Base-by-base conservation (phyloP, 1,284 basidiomycete genomes). In the Boletellus dicymbophilus region DNA sequence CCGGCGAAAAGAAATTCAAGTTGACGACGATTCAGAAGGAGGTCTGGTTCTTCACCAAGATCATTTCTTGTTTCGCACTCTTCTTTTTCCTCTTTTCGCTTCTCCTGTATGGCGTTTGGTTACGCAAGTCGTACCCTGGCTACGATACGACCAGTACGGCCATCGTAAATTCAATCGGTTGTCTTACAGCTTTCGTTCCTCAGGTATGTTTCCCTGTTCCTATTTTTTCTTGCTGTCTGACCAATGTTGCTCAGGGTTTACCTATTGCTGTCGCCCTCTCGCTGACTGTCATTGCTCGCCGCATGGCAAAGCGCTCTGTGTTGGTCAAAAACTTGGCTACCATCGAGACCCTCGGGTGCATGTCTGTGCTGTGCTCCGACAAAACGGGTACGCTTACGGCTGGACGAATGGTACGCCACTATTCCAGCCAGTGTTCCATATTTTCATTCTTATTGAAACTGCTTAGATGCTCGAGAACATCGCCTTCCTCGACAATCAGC, bases 251-350 rank as follows among this genome's bases (percentile, higher is more conserved):
- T 3, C 21, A 62, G 61, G 81, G 81, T 51, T 68, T 83, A 27
- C 73, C 74, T 4, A 63, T 75, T 10, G 71, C 66, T 39, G 75
- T 81, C 21, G 77, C 79, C 5, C 70, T 81, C 16, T 77, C 77
- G 27, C 56, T 81, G 28, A 74, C 76, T 1, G 69, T 77, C 39
- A 71, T 82, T 26, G 79, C 79, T 25, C 72, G 74, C 28, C 71
- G 72, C 16, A 74, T 81, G 60, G 70, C 72, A 16, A 75, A 77
- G 54, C 72, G 77, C 40, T 75, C 80, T 49, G 76, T 84, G 4
- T 70, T 85, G 18, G 79, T 79, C 56, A 85, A 84, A 57, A 76
- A 76, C 46, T 68, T 85, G 43, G 75, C 80, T 47, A 82, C 80
- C 1, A 79, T 83, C 54, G 82, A 74, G 62, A 82, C 82, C 1